Evolutionary conservation across 2,329 filamentous ascomycete species (phyloP).

Genomic region (Chaetomiaceae sp.): DNA sequence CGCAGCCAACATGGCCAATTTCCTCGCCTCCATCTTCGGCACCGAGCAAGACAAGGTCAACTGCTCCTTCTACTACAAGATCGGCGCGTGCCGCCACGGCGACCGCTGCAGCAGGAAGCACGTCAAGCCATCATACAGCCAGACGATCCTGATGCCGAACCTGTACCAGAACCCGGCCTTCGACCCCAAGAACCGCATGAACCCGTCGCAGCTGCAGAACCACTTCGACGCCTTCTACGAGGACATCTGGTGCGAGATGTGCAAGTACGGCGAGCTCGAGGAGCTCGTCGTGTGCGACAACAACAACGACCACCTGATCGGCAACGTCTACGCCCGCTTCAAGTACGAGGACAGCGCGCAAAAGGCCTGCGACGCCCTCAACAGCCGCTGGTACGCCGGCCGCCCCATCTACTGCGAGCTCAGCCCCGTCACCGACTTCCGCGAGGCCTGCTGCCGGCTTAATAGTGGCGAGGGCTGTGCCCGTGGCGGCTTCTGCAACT

Average conservation of each 20-base stretch:
- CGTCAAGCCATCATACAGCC: constrained; percentile 96
- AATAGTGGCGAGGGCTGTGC: constrained; percentile 96
- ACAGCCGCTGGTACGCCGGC: constrained; percentile 93
- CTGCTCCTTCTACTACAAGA: constrained; percentile 99
- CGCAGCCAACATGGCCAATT: constrained; percentile 74
- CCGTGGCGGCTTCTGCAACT: constrained; percentile 96
- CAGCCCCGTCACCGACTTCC: constrained; percentile 93
- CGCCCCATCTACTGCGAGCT: constrained; percentile 98
- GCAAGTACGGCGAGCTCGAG: constrained; percentile 96
- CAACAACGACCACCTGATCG: constrained; percentile 98
- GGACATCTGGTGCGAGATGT: constrained; percentile 99
- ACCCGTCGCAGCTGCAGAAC: constrained; percentile 90
- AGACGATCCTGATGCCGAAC: constrained; percentile 96
- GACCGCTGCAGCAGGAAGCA: constrained; percentile 98
- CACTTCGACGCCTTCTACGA: constrained; percentile 99
- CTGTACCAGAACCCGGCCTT: constrained; percentile 99
- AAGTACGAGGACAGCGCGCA: constrained; percentile 98
- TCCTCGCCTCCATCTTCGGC: constrained; percentile 98
- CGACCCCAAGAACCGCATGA: constrained; percentile 96
- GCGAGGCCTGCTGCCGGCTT: constrained; percentile 92
- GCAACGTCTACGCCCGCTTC: constrained; percentile 98
- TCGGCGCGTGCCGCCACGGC: constrained; percentile 96
- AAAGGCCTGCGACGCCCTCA: constrained; percentile 87
- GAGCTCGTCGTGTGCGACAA: constrained; percentile 99
- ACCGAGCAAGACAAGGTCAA: constrained; percentile 99